Evolutionary conservation across 345 rosid species (phyloP), one percentile per base, ranked within the genome.

Genomic region (Geranium rotundifolium): DNA sequence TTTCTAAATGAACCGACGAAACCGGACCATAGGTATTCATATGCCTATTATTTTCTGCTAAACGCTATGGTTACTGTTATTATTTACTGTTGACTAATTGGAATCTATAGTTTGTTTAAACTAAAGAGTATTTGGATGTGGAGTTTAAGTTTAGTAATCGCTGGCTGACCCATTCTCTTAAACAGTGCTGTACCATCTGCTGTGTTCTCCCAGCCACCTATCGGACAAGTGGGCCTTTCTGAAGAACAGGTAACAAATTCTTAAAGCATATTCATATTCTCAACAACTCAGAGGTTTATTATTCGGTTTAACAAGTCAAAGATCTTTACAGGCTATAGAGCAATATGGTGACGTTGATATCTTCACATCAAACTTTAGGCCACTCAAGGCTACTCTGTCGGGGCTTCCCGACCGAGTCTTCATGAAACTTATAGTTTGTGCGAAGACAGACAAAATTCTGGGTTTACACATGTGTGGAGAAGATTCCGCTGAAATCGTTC

Each of bases 381-480:
- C 98, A 17, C 73, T 92, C 63, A 92, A 92, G 75, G 93, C 96
- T 50, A 92, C 95, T 54, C 82, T 92, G 34, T 89, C 97, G 14
- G 98, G 98, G 61, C 95, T 89, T 71, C 98, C 96, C 23, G 98
- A 92, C 74, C 81, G 87, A 3, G 81, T 75, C 59, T 84, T 87
- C 64, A 86, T 92, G 97, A 92, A 89, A 77, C 87, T 92, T 57
- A 72, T 92, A 59, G 95, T 89, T 63, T 87, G 87, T 77, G 87
- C 91, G 37, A 84, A 78, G 73, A 84, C 95, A 9, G 65, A 79
- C 67, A 84, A 73, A 79, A 90, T 92, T 68, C 71, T 87, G 37
- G 95, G 96, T 41, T 67, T 89, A 68, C 91, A 87, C 79, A 89
- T 89, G 95, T 85, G 95, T 56, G 98, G 98, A 68, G 98, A 89